A percentile compares a stretch with the other conserved stretches of the same genome.
Conservation (phyloP, 2,329 filamentous ascomycete genomes). For the Trichoderma semiorbis region DNA sequence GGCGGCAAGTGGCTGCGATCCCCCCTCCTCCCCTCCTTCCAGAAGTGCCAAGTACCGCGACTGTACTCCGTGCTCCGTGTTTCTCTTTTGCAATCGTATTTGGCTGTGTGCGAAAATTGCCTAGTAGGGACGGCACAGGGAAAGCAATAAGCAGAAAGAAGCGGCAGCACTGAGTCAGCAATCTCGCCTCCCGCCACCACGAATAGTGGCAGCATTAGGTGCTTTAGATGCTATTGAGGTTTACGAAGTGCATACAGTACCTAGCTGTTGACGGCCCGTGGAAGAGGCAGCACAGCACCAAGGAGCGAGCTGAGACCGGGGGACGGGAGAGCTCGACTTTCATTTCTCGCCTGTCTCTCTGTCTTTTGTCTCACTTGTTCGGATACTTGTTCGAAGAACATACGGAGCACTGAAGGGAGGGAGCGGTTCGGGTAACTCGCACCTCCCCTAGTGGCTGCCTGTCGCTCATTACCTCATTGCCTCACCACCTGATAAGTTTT, state of each 20-base stretch:
- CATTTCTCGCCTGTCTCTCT: background rate
- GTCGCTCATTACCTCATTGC: slow-evolving; percentile 6
- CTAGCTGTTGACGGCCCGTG: background rate
- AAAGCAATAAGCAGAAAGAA: background rate
- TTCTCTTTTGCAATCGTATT: background rate
- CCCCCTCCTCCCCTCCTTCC: background rate
- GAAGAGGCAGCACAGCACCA: background rate
- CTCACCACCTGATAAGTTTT: slow-evolving; percentile 2
- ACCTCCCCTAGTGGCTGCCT: background rate
- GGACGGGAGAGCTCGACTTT: background rate
- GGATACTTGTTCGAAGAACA: background rate
- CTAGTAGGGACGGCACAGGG: background rate
- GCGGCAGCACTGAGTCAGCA: background rate
- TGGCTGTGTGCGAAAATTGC: background rate
- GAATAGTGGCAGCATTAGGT: background rate
- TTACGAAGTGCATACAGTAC: background rate
- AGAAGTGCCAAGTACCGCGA: background rate
- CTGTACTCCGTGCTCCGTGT: background rate
- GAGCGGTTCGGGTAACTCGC: background rate
- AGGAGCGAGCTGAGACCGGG: background rate
- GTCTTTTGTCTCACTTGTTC: background rate
- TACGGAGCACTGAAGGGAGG: background rate
- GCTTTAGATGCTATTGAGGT: background rate
- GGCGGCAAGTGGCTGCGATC: background rate
- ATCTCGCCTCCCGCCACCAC: slow-evolving; percentile 5